Conservation (phyloP, 2,329 filamentous ascomycete genomes). For the Cryphonectria naterciae region DNA sequence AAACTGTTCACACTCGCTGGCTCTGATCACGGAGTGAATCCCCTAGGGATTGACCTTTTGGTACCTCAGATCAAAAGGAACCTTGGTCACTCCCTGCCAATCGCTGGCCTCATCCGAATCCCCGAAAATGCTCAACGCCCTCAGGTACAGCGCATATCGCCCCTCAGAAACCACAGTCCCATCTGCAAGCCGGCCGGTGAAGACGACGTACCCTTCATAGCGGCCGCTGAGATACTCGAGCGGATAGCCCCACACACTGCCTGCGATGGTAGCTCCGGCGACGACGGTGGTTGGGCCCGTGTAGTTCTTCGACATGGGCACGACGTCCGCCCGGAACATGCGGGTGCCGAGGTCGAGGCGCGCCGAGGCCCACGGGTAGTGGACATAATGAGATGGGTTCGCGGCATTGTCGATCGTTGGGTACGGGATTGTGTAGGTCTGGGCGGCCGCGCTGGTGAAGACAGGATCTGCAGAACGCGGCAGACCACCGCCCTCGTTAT, state of each 20-base stretch:
- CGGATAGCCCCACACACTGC: conserved; percentile 32
- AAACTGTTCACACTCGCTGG: not conserved
- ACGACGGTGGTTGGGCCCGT: conserved; percentile 28
- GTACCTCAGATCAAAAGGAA: conserved; percentile 17
- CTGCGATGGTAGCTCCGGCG: conserved; percentile 32
- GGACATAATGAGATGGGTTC: not conserved
- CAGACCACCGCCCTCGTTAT: conserved; percentile 21
- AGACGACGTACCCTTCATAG: conserved; percentile 22
- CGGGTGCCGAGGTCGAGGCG: conserved; percentile 30
- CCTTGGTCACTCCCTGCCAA: conserved; percentile 29
- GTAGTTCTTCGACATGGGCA: conserved; percentile 26
- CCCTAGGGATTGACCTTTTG: not conserved
- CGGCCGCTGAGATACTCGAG: conserved; percentile 24
- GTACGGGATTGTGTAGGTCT: conserved; percentile 34
- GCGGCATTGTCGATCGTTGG: conserved; percentile 23
- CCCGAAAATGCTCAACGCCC: conserved; percentile 35
- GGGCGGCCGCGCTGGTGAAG: conserved; percentile 29
- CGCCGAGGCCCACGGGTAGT: conserved; percentile 24
- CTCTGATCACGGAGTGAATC: not conserved
- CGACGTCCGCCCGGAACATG: conserved; percentile 33
- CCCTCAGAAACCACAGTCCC: conserved; percentile 34
- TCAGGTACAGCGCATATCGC: conserved; percentile 33
- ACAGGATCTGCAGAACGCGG: conserved; percentile 22
- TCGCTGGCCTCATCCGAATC: conserved; percentile 33
- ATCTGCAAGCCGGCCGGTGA: conserved; percentile 33